Base-by-base conservation (phyloP, 2,329 filamentous ascomycete species). In the Trichoderma endophyticum region DNA sequence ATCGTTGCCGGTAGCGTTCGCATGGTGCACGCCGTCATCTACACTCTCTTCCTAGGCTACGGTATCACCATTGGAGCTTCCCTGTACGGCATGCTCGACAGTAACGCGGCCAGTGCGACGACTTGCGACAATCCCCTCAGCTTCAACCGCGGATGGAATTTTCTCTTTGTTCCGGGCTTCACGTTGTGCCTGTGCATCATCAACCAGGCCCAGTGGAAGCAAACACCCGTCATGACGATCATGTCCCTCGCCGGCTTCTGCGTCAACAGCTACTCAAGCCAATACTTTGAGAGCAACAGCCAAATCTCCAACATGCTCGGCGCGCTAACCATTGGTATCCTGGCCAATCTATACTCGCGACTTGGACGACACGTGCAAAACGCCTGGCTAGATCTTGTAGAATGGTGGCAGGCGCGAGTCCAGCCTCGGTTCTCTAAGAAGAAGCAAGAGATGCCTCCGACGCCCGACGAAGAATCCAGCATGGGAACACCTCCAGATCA, bases 171-270 rank as follows among this genome's bases (percentile, higher is more conserved):
- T 0, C 88, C 92, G 0, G 82, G 86, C 6, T 97, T 95, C 81
- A 90, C 93, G 4, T 79, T 94, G 43, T 93, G 91, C 75, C 85
- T 95, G 0, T 91, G 92, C 73, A 86, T 95, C 77, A 91, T 95
- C 79, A 95, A 95, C 80, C 92, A 95, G 75, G 92, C 92, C 72
- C 93, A 94, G 81, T 93, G 88, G 88, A 91, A 89, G 76, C 93
- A 95, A 78, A 88, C 90, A 36, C 92, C 93, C 0, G 86, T 92
- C 65, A 95, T 95, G 92, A 82, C 92, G 4, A 59, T 88, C 72
- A 94, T 97, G 76, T 89, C 93, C 0, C 83, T 94, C 36, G 87
- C 89, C 0, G 93, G 93, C 9, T 96, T 92, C 78, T 84, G 90
- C 8, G 91, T 93, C 76, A 95, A 92, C 81, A 93, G 89, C 81